Percentiles rank a stretch among this genome's conserved stretches.
Evolutionary conservation across 1,284 basidiomycete species (phyloP).

Genomic region (Malassezia restricta): DNA sequence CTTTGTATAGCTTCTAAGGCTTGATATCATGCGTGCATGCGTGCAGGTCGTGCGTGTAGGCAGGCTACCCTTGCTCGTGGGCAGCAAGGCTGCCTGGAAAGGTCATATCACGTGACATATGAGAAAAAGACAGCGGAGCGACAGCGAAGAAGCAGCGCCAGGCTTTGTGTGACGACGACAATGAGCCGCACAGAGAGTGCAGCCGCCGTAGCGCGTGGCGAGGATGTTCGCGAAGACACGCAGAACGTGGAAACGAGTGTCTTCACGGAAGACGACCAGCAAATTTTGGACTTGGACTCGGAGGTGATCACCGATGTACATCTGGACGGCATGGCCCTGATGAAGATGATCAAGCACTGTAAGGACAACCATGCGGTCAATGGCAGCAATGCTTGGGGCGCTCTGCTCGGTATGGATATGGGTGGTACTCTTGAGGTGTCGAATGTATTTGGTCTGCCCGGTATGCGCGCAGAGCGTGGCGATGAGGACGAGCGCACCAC

Average conservation of each 20-base stretch:
- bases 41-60: too few species aligned
- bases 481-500: slow-evolving; percentile 37
- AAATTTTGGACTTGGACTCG: slow-evolving; percentile 36
- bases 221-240: slow-evolving; percentile 3
- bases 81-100: too few species aligned
- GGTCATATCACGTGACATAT: slow-evolving; percentile 1
- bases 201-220: slow-evolving; percentile 13
- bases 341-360: slow-evolving; percentile 46
- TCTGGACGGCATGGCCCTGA: slow-evolving; percentile 41
- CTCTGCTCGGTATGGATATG: slow-evolving; percentile 41
- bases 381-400: slow-evolving; percentile 30
- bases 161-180: neutral
- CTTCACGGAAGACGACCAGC: slow-evolving; percentile 8
- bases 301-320: slow-evolving; percentile 37
- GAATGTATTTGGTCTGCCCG: slow-evolving; percentile 39
- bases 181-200: slow-evolving; percentile 13
- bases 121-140: neutral
- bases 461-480: slow-evolving; percentile 25
- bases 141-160: too few species aligned
- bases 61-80: too few species aligned
- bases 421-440: slow-evolving; percentile 40
- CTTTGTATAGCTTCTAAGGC: too few species aligned
- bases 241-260: neutral
- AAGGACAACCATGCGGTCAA: slow-evolving; percentile 36
- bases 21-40: too few species aligned